A percentile compares a stretch with the other conserved stretches of the same genome.
phyloP scores from a whole-genome alignment of 2,329 filamentous ascomycete genomes.

The Coniochaeta pulveracea region DNA sequence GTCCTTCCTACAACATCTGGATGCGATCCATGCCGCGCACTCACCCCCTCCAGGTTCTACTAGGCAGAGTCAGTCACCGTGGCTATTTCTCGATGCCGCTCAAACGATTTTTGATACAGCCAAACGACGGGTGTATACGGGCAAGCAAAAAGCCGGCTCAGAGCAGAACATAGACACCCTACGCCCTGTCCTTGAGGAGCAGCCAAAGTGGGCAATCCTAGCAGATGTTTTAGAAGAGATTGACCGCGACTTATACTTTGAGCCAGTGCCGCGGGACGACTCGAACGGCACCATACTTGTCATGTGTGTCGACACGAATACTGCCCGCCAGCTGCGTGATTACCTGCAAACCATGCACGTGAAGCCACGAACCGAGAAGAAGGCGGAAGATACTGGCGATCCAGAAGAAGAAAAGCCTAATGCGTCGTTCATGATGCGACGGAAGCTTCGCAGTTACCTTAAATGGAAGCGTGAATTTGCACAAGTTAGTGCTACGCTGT shows the following conservation, averaged over 20 bases:
- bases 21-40: slow-evolving; percentile 86
- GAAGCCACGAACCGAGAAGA: slow-evolving; percentile 37
- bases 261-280: slow-evolving; percentile 63
- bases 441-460: slow-evolving; percentile 76
- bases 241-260: slow-evolving; percentile 79
- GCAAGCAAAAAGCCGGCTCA: slow-evolving; percentile 44
- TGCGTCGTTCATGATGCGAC: slow-evolving; percentile 79
- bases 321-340: slow-evolving; percentile 79
- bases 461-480: slow-evolving; percentile 86
- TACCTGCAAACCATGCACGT: slow-evolving; percentile 87
- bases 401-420: slow-evolving; percentile 53
- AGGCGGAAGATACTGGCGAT: slow-evolving; percentile 33
- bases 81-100: slow-evolving; percentile 91
- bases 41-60: slow-evolving; percentile 80
- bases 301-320: slow-evolving; percentile 85
- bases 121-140: slow-evolving; percentile 74
- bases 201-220: slow-evolving; percentile 85
- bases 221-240: slow-evolving; percentile 92
- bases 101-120: slow-evolving; percentile 90
- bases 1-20: slow-evolving; percentile 82
- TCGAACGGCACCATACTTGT: slow-evolving; percentile 88
- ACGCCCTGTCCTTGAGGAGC: slow-evolving; percentile 77
- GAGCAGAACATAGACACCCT: slow-evolving; percentile 48
- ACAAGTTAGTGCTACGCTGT: slow-evolving; percentile 69
- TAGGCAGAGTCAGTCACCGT: slow-evolving; percentile 81